Conservation (phyloP, 805 yeast species). For the Pachysolen tannophilus region DNA sequence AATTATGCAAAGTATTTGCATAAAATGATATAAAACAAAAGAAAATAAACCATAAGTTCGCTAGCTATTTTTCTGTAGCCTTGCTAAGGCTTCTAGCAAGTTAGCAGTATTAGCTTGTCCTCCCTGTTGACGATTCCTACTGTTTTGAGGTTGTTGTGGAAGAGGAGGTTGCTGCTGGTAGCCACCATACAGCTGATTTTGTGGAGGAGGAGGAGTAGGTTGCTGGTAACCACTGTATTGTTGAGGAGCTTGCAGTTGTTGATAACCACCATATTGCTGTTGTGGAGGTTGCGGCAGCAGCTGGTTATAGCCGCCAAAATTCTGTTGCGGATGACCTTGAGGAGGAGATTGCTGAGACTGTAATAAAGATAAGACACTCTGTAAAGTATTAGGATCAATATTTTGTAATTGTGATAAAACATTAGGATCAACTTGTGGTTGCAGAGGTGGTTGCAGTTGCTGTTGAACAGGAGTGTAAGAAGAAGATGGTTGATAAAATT, state of each 20-base stretch:
- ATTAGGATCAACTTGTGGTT: slow-evolving; percentile 8
- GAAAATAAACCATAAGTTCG: not conserved
- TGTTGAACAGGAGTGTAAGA: slow-evolving; percentile 1
- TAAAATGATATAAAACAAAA: not conserved
- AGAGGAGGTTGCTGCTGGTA: slow-evolving; percentile 6
- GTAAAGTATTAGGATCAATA: slow-evolving; percentile 24
- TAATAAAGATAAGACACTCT: slow-evolving; percentile 22
- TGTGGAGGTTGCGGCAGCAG: not conserved
- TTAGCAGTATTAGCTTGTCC: slow-evolving; percentile 21
- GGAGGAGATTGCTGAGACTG: slow-evolving; percentile 15
- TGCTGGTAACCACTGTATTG: slow-evolving; percentile 6
- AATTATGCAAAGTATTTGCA: not conserved
- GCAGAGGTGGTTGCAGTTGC: slow-evolving; percentile 13
- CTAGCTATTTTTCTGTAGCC: slow-evolving; percentile 28
- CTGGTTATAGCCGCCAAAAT: not conserved
- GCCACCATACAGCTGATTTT: slow-evolving; percentile 6
- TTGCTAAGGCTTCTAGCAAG: slow-evolving; percentile 28
- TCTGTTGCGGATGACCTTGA: slow-evolving; percentile 8
- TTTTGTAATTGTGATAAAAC: slow-evolving; percentile 12
- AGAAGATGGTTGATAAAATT: slow-evolving; percentile 10
- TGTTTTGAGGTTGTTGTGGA: slow-evolving; percentile 4
- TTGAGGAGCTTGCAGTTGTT: slow-evolving; percentile 15
- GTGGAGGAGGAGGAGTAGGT: slow-evolving; percentile 2
- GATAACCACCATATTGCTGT: slow-evolving; percentile 9
- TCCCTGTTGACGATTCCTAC: slow-evolving; percentile 4